Evolutionary conservation across 805 yeast genomes (phyloP).

Genomic region (Brettanomyces sp.): DNA sequence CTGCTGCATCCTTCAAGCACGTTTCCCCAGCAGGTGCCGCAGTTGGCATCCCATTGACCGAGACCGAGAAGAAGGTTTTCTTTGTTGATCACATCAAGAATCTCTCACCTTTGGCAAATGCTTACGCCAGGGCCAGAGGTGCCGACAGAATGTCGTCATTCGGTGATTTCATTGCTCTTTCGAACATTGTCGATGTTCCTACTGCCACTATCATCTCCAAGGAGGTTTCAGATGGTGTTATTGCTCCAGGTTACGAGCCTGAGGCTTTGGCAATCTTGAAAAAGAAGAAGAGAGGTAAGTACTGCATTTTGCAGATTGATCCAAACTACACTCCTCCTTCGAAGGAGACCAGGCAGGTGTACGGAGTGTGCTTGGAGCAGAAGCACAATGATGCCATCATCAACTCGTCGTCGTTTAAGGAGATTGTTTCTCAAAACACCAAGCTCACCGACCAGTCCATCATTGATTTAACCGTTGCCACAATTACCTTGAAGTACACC

Average conservation of each 20-base stretch:
- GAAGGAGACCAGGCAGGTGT: slow-evolving; percentile 87
- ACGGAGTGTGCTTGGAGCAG: slow-evolving; percentile 91
- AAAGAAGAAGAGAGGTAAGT: slow-evolving; percentile 95
- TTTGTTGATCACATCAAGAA: slow-evolving; percentile 92
- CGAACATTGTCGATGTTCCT: slow-evolving; percentile 91
- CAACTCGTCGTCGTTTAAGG: slow-evolving; percentile 82
- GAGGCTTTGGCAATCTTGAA: slow-evolving; percentile 85
- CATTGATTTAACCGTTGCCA: slow-evolving; percentile 92
- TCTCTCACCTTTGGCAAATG: slow-evolving; percentile 93
- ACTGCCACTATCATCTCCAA: slow-evolving; percentile 95
- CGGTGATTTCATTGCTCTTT: slow-evolving; percentile 96
- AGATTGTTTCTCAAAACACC: slow-evolving; percentile 82
- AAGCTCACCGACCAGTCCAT: slow-evolving; percentile 84
- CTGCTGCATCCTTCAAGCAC: slow-evolving; percentile 98
- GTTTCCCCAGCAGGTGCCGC: slow-evolving; percentile 99
- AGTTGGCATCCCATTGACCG: slow-evolving; percentile 88
- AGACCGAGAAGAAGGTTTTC: slow-evolving; percentile 87
- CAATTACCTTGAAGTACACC: slow-evolving; percentile 93
- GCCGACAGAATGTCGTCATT: slow-evolving; percentile 99
- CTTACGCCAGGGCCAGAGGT: slow-evolving; percentile 99
- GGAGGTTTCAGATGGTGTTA: slow-evolving; percentile 97
- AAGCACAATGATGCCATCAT: slow-evolving; percentile 97
- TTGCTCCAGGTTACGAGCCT: slow-evolving; percentile 93
- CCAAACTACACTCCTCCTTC: slow-evolving; percentile 82
- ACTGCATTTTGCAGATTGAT: slow-evolving; percentile 92